Conservation (phyloP, 1,139 yeast genomes). For the Yamadazyma atmosphaerica region DNA sequence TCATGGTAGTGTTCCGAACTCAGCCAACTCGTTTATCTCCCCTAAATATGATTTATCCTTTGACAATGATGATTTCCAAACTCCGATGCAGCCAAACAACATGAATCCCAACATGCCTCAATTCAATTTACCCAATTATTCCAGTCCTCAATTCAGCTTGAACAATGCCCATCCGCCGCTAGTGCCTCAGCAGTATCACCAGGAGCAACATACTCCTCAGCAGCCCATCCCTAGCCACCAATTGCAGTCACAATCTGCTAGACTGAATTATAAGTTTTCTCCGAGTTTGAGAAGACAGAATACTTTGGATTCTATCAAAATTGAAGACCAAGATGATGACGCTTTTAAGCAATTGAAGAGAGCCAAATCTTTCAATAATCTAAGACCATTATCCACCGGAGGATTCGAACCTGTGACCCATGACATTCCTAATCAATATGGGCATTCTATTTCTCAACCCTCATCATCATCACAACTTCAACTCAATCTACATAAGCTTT, state of each 20-base stretch:
- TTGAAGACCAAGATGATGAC: slow-evolving; percentile 47
- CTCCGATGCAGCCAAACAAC: slow-evolving; percentile 27
- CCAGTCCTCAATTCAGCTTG: slow-evolving; percentile 3
- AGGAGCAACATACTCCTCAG: slow-evolving; percentile 2
- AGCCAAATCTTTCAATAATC: slow-evolving; percentile 30
- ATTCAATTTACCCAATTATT: slow-evolving; percentile 8
- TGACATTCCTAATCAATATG: background rate
- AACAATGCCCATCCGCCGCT: slow-evolving; percentile 1
- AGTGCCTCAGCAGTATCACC: background rate
- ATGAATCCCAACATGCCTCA: slow-evolving; percentile 7
- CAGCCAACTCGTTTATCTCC: slow-evolving; percentile 28
- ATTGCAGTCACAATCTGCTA: slow-evolving; percentile 10
- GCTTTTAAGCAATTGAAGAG: slow-evolving; percentile 44
- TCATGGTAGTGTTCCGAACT: background rate
- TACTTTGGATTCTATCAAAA: slow-evolving; percentile 33
- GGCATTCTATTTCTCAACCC: slow-evolving; percentile 4
- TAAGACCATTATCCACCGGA: slow-evolving; percentile 2
- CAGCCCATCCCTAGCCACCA: slow-evolving; percentile 5
- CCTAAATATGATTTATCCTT: slow-evolving; percentile 36
- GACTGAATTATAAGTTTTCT: slow-evolving; percentile 7
- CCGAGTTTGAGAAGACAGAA: slow-evolving; percentile 21
- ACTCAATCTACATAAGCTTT: slow-evolving; percentile 3
- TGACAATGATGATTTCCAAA: slow-evolving; percentile 29
- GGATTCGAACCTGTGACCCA: slow-evolving; percentile 3
- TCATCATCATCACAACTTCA: slow-evolving; percentile 4